These are phyloP conservation scores for Amylocarpus encephaloides DNA, from an alignment of 2,329 filamentous ascomycete genomes.

Conservation along the genomic window DNA sequence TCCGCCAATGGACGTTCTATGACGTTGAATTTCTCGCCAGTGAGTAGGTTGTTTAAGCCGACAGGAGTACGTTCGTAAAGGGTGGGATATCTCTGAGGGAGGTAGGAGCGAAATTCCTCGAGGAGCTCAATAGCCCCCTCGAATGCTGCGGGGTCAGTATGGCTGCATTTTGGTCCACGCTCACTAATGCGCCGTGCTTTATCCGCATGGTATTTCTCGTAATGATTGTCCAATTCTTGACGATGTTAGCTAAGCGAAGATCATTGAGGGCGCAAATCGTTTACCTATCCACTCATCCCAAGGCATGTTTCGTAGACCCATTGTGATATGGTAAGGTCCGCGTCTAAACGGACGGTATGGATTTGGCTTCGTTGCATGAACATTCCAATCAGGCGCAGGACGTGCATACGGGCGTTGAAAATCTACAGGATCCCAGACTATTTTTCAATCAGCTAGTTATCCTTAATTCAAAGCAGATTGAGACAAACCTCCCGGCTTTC, in stretches of 20 bases:
- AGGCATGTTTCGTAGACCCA: conserved; percentile 31
- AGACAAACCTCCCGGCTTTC: conserved; percentile 28
- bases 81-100: conserved; percentile 68
- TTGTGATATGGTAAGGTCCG: conserved; percentile 31
- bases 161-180: conserved; percentile 60
- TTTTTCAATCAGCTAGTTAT: conserved; percentile 9
- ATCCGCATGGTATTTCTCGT: conserved; percentile 62
- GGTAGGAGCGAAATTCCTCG: conserved; percentile 64
- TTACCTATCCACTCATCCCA: conserved; percentile 33
- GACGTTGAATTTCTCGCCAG: conserved; percentile 66
- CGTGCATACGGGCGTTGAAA: conserved; percentile 29
- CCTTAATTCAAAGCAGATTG: background rate
- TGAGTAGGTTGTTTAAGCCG: conserved; percentile 65
- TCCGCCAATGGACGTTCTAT: conserved; percentile 57
- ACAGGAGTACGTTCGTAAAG: conserved; percentile 58
- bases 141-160: conserved; percentile 63
- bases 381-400: conserved; percentile 27
- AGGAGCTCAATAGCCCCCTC: conserved; percentile 69
- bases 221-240: conserved; percentile 72
- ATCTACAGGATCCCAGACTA: conserved; percentile 30
- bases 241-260: conserved; percentile 13
- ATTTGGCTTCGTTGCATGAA: conserved; percentile 29
- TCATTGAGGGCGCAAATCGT: background rate
- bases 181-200: conserved; percentile 64
- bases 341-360: conserved; percentile 31